Evolutionary conservation across 208 protist genomes (phyloP).

Genomic region (Crithidia mellificae): DNA sequence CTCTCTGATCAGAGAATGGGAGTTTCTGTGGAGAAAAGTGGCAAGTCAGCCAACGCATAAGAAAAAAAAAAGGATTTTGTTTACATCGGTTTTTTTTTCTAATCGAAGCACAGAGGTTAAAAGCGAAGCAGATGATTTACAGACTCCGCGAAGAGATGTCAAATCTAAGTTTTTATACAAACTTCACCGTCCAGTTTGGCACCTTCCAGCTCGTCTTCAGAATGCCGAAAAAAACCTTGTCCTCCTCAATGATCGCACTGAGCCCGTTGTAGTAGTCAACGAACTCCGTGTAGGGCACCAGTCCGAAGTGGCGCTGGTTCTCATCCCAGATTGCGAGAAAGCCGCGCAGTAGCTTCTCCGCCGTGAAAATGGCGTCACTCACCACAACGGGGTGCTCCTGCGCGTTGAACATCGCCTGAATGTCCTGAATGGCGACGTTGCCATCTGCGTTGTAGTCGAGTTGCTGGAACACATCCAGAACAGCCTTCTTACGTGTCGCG

Average conservation of each 20-base stretch:
- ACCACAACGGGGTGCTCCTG: conserved; percentile 84
- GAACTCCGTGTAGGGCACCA: conserved; percentile 88
- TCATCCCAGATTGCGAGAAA: conserved; percentile 89
- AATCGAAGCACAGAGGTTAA: background rate
- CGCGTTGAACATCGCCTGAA: conserved; percentile 81
- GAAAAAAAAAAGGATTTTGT: too few relatives aligned
- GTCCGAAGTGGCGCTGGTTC: conserved; percentile 71
- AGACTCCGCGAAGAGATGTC: too few relatives aligned
- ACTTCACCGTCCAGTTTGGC: conserved; percentile 43
- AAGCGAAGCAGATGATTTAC: too few relatives aligned
- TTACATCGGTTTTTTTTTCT: background rate
- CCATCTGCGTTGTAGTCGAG: conserved; percentile 88
- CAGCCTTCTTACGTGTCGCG: conserved; percentile 73
- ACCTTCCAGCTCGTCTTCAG: conserved; percentile 88
- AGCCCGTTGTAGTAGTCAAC: conserved; percentile 93
- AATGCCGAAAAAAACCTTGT: conserved; percentile 82
- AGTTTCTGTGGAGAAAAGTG: too few relatives aligned
- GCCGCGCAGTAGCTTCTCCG: conserved; percentile 79
- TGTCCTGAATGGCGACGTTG: conserved; percentile 74
- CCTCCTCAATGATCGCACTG: conserved; percentile 84
- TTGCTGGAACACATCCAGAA: conserved; percentile 70
- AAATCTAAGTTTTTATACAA: too few relatives aligned
- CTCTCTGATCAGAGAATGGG: too few relatives aligned
- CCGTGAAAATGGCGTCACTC: conserved; percentile 64
- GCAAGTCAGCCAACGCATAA: too few relatives aligned